A percentile compares a stretch with the other conserved stretches of the same genome.
phyloP scores from a whole-genome alignment of 352 stramenopile genomes.

The Thraustotheca clavata region DNA sequence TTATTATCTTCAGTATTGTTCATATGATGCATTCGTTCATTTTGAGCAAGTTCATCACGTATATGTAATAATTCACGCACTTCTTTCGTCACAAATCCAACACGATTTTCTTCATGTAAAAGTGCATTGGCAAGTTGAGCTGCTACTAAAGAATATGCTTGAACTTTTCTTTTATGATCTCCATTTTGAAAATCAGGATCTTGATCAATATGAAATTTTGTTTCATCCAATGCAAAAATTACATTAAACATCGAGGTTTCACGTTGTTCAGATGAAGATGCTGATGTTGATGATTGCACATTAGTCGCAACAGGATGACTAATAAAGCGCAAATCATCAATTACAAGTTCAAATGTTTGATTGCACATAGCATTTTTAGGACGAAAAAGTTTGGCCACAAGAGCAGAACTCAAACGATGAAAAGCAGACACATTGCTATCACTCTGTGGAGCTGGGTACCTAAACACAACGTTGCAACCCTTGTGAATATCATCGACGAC shows the following conservation, averaged over 20 bases:
- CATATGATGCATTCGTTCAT: slow-evolving; percentile 32
- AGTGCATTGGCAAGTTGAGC: slow-evolving; percentile 71
- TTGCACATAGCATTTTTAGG: slow-evolving; percentile 84
- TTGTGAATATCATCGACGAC: slow-evolving; percentile 87
- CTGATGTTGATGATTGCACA: background rate
- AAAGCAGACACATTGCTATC: slow-evolving; percentile 45
- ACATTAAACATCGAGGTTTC: slow-evolving; percentile 87
- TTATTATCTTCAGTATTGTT: slow-evolving; percentile 24
- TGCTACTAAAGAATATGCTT: slow-evolving; percentile 53
- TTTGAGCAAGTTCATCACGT: slow-evolving; percentile 66
- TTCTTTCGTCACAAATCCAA: slow-evolving; percentile 69
- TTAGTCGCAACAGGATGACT: slow-evolving; percentile 55
- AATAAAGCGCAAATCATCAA: slow-evolving; percentile 81
- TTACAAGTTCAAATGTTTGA: slow-evolving; percentile 79
- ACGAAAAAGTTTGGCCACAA: slow-evolving; percentile 81
- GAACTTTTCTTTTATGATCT: slow-evolving; percentile 30
- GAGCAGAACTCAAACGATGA: slow-evolving; percentile 57
- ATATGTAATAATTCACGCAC: slow-evolving; percentile 69
- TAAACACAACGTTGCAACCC: slow-evolving; percentile 78
- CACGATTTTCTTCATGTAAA: slow-evolving; percentile 71
- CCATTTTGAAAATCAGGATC: background rate
- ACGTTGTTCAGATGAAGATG: slow-evolving; percentile 23
- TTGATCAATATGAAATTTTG: slow-evolving; percentile 17
- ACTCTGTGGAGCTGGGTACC: slow-evolving; percentile 52
- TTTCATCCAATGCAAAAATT: slow-evolving; percentile 57